Base-by-base conservation (phyloP, 1,284 basidiomycete genomes). In the Ustilago nuda region DNA sequence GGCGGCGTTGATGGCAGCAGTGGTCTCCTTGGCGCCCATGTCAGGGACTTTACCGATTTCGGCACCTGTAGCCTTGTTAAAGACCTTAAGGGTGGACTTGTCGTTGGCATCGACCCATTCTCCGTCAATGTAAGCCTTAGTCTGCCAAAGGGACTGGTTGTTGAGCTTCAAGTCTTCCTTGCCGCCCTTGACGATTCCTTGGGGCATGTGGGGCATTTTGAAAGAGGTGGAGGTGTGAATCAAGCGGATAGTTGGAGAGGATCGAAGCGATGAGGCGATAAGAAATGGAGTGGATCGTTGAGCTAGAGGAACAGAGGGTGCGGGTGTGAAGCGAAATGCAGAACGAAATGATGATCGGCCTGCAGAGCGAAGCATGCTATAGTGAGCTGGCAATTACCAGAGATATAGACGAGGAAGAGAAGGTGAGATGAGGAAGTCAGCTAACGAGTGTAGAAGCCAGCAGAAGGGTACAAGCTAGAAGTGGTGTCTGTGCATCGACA, bases 41-140 rank as follows among this genome's bases (percentile, higher is more conserved):
- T 84, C 79, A 17, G 84, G 82, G 27, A 85, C 82, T 32, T 70
- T 53, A 23, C 76, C 82, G 33, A 85, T 66, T 43, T 79, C 72
- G n/a, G 81, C 75, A 13, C 73, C 70, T 17, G 84, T 85, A 15
- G 84, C 83, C 72, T 85, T 85, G 77, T 85, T 85, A 63, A 64
- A 73, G 55, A 85, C 84, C 36, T 76, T 64, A 51, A 83, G 72
- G 27, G 79, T 84, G 41, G 76, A 59, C 27, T 76, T 78, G 69
- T 43, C 65, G 45, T 67, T 46, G 15, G 84, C 73, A 41, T 75
- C 54, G 41, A 76, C 66, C 84, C 84, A 85, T 39, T 68, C 37
- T 54, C 84, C 84, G 50, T 84, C 76, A 75, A 85, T 77, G 75
- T 76, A 82, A 5, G 81, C 79, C 37, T 84, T 73, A 3, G 59